Base-by-base conservation (phyloP, 305 asterid genomes). In the Euphrasia arctica region DNA sequence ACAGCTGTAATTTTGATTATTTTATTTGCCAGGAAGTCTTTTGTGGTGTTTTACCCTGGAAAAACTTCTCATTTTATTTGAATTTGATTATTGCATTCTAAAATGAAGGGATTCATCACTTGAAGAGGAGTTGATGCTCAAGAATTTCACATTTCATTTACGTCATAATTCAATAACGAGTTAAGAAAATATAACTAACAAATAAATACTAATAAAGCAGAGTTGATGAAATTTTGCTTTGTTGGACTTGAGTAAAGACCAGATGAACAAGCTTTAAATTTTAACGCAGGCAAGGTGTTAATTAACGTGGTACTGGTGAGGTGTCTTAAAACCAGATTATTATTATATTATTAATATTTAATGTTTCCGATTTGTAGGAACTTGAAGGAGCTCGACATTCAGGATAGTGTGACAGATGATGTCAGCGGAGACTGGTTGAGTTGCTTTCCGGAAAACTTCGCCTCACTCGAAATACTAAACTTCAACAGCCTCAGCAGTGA, bases 371-470 rank as follows among this genome's bases (percentile, higher is more conserved):
- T 60, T 64, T 73, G 52, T 73, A 89, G 97, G 94, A 82, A 75
- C 72, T 79, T 89, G 84, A 89, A 78, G 11, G 95, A 85, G 83
- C 88, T 89, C 64, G 82, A 89, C 80, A 79, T 89, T 63, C 95
- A 82, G 54, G 97, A 89, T 78, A 71, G 83, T 74, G 75, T 72
- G 57, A 79, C 79, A 14, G 94, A 83, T 60, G 95, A 87, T 42
- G 50, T 76, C 15, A 69, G 73, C 51, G 95, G 86, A 42, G 70
- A 74, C 71, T 89, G 95, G 95, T 77, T 89, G 58, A 83, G 89
- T 74, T 75, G 84, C 77, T 89, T 89, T 68, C 90, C 95, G 0
- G 97, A 89, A 57, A 77, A 79, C 76, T 87, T 83, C 47, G 63
- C 80, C 13, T 87, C 95, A 31, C 79, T 89, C 39, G 90, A 87